phyloP scores from a whole-genome alignment of 176 grass and related monocot genomes.

The Cenchrus fungigraminus region DNA sequence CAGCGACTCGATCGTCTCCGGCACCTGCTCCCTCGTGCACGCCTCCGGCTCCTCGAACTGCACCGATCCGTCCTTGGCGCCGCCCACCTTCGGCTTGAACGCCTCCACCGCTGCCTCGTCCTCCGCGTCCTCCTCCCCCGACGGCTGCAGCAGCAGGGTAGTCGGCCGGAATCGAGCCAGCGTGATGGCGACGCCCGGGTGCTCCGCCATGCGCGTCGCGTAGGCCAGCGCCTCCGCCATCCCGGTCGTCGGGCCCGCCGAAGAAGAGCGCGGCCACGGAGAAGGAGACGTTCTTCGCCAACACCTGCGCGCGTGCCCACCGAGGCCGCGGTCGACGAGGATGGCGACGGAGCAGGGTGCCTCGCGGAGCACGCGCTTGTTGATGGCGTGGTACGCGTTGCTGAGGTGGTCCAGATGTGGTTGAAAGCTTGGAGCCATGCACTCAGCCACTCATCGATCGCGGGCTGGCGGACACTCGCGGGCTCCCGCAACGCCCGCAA shows the following conservation, averaged over 20 bases:
- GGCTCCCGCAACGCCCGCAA: too few relatives aligned
- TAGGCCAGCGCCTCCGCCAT: conserved; percentile 63
- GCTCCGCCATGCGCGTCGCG: conserved; percentile 71
- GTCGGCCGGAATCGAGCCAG: conserved; percentile 37
- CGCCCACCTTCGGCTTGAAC: conserved; percentile 34
- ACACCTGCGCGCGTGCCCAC: conserved; percentile 64
- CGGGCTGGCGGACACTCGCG: too few relatives aligned
- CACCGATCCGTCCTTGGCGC: conserved; percentile 38
- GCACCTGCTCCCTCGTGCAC: conserved; percentile 27
- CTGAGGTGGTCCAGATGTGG: conserved; percentile 17
- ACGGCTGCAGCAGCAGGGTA: too few relatives aligned
- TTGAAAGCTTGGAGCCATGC: too few relatives aligned
- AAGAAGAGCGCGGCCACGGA: conserved; percentile 67
- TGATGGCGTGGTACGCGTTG: conserved; percentile 56
- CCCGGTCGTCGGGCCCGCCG: conserved; percentile 69
- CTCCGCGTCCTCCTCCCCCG: neutral
- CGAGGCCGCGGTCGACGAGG: conserved; percentile 83
- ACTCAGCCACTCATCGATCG: too few relatives aligned
- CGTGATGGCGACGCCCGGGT: conserved; percentile 39
- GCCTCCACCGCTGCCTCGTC: conserved; percentile 51
- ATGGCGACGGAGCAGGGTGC: conserved; percentile 77
- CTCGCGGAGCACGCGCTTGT: conserved; percentile 68
- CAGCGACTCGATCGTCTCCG: conserved; percentile 43
- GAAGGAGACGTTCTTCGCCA: conserved; percentile 59
- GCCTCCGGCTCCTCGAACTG: conserved; percentile 42